Evolutionary conservation across 2,329 filamentous ascomycete genomes (phyloP).

Genomic region (Cladophialophora yegresii): DNA sequence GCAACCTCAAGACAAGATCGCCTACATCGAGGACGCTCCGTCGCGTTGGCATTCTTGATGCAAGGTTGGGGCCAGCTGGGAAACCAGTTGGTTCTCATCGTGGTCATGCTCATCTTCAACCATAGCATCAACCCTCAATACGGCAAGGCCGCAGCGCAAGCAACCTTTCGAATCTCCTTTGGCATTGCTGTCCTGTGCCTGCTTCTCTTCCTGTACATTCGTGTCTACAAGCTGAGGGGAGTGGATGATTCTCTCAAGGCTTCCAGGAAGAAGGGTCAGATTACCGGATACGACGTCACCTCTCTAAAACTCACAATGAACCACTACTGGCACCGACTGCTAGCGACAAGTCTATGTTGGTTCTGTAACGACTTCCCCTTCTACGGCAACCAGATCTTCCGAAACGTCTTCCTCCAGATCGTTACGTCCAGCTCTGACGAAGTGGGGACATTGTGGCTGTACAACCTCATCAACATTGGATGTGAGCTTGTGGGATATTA

Average conservation of each 20-base stretch:
- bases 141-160: conserved; percentile 72
- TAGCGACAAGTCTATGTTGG: conserved; percentile 55
- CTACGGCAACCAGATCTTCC: conserved; percentile 98
- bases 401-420: conserved; percentile 81
- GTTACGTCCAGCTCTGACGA: conserved; percentile 75
- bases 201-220: conserved; percentile 92
- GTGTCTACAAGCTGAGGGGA: conserved; percentile 85
- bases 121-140: conserved; percentile 75
- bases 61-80: conserved; percentile 96
- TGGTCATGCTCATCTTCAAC: conserved; percentile 86
- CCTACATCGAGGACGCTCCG: conserved; percentile 91
- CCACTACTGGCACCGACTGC: conserved; percentile 68
- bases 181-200: conserved; percentile 87
- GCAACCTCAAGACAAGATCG: conserved; percentile 90
- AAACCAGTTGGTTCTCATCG: conserved; percentile 86
- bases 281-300: conserved; percentile 91
- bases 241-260: conserved; percentile 78
- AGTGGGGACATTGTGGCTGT: conserved; percentile 72
- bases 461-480: conserved; percentile 67
- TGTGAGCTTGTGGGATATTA: not conserved
- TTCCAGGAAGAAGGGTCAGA: conserved; percentile 80
- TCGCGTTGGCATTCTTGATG: conserved; percentile 95
- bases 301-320: conserved; percentile 77
- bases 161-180: conserved; percentile 88
- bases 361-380: conserved; percentile 98